Base-by-base conservation (phyloP, 176 grass and related monocot genomes). In the Rhipidocladum racemiflorum region DNA sequence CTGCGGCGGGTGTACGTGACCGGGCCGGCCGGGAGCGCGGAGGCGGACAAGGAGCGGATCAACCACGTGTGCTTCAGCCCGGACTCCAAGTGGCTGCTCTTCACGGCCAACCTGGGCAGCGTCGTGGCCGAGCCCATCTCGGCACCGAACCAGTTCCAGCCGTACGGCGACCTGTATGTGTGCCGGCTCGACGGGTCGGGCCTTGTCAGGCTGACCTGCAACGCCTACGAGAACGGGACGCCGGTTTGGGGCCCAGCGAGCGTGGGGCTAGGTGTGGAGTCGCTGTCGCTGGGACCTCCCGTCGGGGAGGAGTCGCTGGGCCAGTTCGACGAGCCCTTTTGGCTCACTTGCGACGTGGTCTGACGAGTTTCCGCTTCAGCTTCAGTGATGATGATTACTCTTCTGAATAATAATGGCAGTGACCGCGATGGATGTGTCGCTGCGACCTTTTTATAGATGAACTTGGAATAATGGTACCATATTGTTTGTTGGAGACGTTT, bases 1-100 rank as follows among this genome's bases (percentile, higher is more conserved):
- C 77, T 94, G 14, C 84, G 78, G 27, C 90, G 92, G 2, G 88
- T 97, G 48, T 46, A 92, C 72, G 92, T 94, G 72, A 88, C 81
- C 7, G 92, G 90, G 9, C 80, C 84, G 16, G 49, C 86, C 20
- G 86, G 90, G 3, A 84, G 88, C 44, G 21, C 43, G 12, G 86
- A 92, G 64, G 78, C 81, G 59, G 88, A 86, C 48, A 87, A 65
- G 88, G 95, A 97, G 78, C 76, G 95, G 81, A 88, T 97, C 81
- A 94, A 97, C 86, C 95, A 97, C 69, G 92, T 97, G 61, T 94
- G 92, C 86, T 97, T 97, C 83, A 94, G 95, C 78, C 86, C 90
- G 43, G 86, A 92, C 84, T 87, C 90, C 27, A 32, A 30, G 69
- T 97, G 95, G 90, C 88, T 97, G 25, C 57, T 97, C 32, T 97